Conservation (phyloP, 106 monocot genomes). For the Xerophyta viscosa region DNA sequence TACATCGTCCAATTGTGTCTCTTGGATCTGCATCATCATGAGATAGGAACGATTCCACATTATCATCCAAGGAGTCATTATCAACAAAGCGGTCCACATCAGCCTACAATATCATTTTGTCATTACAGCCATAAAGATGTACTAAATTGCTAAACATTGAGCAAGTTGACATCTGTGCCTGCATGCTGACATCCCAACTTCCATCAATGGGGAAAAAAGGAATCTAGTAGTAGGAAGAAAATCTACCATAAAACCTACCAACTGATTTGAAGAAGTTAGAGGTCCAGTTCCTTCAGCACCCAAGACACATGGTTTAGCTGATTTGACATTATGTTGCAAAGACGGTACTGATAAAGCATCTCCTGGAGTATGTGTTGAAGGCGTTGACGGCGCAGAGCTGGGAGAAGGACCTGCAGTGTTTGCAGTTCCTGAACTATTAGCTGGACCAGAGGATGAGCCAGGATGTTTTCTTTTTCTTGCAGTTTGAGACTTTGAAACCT, state of each 20-base stretch:
- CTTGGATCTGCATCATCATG: slow-evolving; percentile 89
- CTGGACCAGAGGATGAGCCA: slow-evolving; percentile 77
- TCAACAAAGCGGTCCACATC: slow-evolving; percentile 68
- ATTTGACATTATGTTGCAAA: slow-evolving; percentile 46
- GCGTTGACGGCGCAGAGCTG: slow-evolving; percentile 91
- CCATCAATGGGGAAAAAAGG: too few species aligned
- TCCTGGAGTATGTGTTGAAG: slow-evolving; percentile 85
- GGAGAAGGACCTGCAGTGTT: slow-evolving; percentile 92
- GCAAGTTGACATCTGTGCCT: too few species aligned
- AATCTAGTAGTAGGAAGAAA: too few species aligned
- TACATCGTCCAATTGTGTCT: slow-evolving; percentile 53
- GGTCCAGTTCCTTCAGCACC: slow-evolving; percentile 70
- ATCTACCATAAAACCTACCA: too few species aligned
- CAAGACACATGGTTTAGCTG: slow-evolving; percentile 69
- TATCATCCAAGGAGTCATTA: slow-evolving; percentile 75
- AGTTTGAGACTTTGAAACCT: slow-evolving; percentile 52
- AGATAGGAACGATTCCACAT: slow-evolving; percentile 93
- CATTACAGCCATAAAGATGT: too few species aligned
- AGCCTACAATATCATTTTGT: too few species aligned
- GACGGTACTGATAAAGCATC: slow-evolving; percentile 77
- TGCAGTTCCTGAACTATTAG: slow-evolving; percentile 92
- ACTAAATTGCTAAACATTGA: too few species aligned
- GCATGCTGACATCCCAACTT: too few species aligned
- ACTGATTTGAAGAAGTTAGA: slow-evolving; percentile 60
- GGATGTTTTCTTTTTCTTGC: slow-evolving; percentile 77